phyloP scores from a whole-genome alignment of 805 yeast species.

The Diddensiella caesifluorescens region DNA sequence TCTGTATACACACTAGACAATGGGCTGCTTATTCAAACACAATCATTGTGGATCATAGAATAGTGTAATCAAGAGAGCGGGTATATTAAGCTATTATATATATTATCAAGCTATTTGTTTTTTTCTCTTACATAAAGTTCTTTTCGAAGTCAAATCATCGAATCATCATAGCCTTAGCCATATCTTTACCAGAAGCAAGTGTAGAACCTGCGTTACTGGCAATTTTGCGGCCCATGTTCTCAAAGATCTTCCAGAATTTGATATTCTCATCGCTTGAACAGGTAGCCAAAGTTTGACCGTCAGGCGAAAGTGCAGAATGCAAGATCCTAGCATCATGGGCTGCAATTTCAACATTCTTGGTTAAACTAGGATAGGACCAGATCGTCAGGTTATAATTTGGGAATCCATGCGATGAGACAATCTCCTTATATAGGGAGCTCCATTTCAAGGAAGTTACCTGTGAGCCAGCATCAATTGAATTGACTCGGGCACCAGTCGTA shows the following conservation, averaged over 20 bases:
- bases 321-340: constrained; percentile 91
- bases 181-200: constrained; percentile 40
- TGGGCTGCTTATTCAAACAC: too few species aligned
- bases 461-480: constrained; percentile 84
- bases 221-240: constrained; percentile 38
- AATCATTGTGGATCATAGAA: too few species aligned
- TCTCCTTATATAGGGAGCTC: constrained; percentile 62
- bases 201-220: constrained; percentile 29
- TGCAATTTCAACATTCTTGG: constrained; percentile 82
- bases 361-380: constrained; percentile 80
- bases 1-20: too few species aligned
- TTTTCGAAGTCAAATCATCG: too few species aligned
- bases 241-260: constrained; percentile 91
- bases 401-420: constrained; percentile 90
- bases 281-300: constrained; percentile 84
- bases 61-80: too few species aligned
- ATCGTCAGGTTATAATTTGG: constrained; percentile 80
- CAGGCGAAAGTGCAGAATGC: constrained; percentile 81
- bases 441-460: constrained; percentile 92
- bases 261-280: constrained; percentile 95
- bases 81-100: too few species aligned
- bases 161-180: constrained; percentile 48
- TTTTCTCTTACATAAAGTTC: too few species aligned
- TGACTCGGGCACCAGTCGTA: constrained; percentile 78
- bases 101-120: too few species aligned